Evolutionary conservation across 139 green algal genomes (phyloP), one percentile per base, ranked within the genome.

Genomic region (Penium margaritaceum): DNA sequence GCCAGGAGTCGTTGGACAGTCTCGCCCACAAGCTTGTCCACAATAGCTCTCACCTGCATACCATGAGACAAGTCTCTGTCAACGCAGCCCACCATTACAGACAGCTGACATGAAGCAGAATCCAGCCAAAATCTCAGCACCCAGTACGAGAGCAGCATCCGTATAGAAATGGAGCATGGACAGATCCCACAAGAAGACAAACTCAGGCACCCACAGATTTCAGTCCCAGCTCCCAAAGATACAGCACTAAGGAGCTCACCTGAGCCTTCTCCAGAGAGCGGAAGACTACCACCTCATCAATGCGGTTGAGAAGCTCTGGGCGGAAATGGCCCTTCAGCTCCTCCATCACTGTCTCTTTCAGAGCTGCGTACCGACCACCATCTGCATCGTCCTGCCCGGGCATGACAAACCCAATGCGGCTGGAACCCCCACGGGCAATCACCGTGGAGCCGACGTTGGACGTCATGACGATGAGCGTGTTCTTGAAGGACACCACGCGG

Each of bases 261-360:
- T 99, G 95, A 58, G 83, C 84, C 90, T 96, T 98, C 69, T 92
- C 97, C 3, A 98, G 88, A 86, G 97, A 93, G 39, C 92, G 82
- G 92, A 98, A 98, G n/a, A 98, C 94, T 67, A 98, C 97, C 84
- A 81, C 61, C 75, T 95, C 89, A 67, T 94, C 89, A 63, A 94
- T 79, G 21, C 89, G 81, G 78, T 94, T 94, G 36, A 94, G 76
- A 29, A 94, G 74, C 85, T 94, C 89, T 9, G 89, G 89, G 2
- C 84, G 57, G 83, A 95, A 94, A 76, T 87, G 90, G 24, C 63
- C 70, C 77, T 88, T 91, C 63, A 94, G 79, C 78, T 92, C 89
- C 43, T 96, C 90, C 32, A 86, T 81, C n/a, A 96, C 89, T n/a
- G 92, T 75, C 19, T 64, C 58, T 14, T 87, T 77, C 51, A 95